These are phyloP conservation scores for Dendrobium catenatum DNA, from an alignment of 106 monocot species.

Conservation along the genomic window DNA sequence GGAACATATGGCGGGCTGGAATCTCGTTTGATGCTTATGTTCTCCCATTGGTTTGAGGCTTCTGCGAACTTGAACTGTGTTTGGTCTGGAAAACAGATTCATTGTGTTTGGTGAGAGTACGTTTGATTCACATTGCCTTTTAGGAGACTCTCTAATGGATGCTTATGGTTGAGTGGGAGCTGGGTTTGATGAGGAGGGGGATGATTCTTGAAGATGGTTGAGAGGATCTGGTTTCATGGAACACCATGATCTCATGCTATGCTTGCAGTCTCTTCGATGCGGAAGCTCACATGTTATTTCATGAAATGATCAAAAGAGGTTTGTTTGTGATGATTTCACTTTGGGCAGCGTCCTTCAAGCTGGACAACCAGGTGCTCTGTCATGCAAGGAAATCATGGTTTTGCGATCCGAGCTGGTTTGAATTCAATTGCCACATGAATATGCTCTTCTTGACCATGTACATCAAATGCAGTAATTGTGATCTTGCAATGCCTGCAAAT, in stretches of 20 bases:
- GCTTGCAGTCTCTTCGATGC: conserved; percentile 1
- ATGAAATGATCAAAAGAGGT: conserved; percentile 13
- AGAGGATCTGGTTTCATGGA: conserved; percentile 45
- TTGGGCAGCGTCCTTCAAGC: conserved; percentile 27
- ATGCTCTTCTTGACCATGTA: conserved; percentile 46
- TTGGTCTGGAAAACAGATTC: conserved; percentile 21
- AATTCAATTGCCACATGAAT: conserved; percentile 16
- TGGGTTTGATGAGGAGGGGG: conserved; percentile 28
- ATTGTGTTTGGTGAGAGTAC: conserved; percentile 23
- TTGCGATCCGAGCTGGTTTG: conserved; percentile 29
- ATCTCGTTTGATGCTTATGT: conserved; percentile 23
- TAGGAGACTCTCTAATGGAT: conserved; percentile 27
- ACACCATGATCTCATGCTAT: conserved; percentile 29
- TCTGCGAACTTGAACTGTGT: conserved; percentile 7
- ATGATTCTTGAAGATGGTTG: conserved; percentile 20
- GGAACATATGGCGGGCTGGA: conserved; percentile 18
- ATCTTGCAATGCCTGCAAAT: background rate
- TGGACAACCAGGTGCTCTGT: too few species aligned
- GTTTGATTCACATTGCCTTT: conserved; percentile 18
- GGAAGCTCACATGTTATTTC: conserved; percentile 27
- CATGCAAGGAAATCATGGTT: too few species aligned
- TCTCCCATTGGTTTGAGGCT: conserved; percentile 25
- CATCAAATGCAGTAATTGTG: conserved; percentile 11
- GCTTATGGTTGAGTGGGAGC: conserved; percentile 28
- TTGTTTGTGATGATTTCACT: conserved; percentile 25